These are phyloP conservation scores for Citrus medica DNA, from an alignment of 345 rosid genomes.

Conservation along the genomic window DNA sequence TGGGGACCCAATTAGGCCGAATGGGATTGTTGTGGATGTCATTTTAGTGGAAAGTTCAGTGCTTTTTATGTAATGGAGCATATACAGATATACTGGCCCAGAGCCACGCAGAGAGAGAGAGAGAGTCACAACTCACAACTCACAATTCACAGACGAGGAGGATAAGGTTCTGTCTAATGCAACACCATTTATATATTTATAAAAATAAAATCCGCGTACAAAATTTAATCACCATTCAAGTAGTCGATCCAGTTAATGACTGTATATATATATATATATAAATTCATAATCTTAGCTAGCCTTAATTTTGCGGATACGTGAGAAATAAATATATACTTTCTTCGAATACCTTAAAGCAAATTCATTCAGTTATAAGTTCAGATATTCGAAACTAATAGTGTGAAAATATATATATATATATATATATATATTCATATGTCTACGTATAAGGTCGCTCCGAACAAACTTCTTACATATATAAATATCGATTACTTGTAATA, in stretches of 20 bases:
- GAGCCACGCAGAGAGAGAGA: not conserved
- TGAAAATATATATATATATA: too few species aligned
- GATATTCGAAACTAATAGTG: too few species aligned
- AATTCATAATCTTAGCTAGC: too few species aligned
- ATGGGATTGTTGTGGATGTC: slow-evolving; percentile 8
- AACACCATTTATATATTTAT: not conserved
- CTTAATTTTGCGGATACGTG: too few species aligned
- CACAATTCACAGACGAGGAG: not conserved
- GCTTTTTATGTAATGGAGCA: not conserved
- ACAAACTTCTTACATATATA: too few species aligned
- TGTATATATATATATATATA: not conserved
- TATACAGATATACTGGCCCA: slow-evolving; percentile 7
- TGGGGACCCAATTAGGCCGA: slow-evolving; percentile 9
- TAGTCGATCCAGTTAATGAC: not conserved
- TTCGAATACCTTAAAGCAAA: too few species aligned
- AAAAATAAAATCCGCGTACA: not conserved
- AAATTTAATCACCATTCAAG: not conserved
- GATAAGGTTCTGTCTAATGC: slow-evolving; percentile 12
- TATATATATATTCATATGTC: too few species aligned
- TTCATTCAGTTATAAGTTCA: too few species aligned
- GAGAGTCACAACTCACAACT: not conserved
- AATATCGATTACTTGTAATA: too few species aligned
- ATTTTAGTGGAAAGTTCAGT: slow-evolving; percentile 9
- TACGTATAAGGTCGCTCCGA: too few species aligned
- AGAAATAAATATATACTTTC: too few species aligned